phyloP scores from a whole-genome alignment of 2,329 filamentous ascomycete genomes.

The Akanthomyces muscarius region DNA sequence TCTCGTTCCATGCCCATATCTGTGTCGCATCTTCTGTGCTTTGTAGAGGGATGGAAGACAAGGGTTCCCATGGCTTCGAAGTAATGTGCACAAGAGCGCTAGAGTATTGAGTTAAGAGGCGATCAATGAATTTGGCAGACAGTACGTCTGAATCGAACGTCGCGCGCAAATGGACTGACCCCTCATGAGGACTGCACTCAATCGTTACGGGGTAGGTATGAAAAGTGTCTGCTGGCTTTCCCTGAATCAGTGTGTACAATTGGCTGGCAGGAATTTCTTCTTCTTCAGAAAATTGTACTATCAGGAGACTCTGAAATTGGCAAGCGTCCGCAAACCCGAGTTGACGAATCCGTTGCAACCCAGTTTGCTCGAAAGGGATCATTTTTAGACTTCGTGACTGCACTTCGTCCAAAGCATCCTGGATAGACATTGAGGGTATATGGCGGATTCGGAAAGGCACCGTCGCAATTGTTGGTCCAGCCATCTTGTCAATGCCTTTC shows the following conservation, averaged over 20 bases:
- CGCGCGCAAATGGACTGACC: neutral
- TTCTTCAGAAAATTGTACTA: neutral
- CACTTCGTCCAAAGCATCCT: slow-evolving; percentile 1
- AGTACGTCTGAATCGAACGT: neutral
- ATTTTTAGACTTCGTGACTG: slow-evolving; percentile 10
- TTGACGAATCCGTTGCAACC: slow-evolving; percentile 51
- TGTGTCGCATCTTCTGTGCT: neutral
- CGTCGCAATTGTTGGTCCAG: slow-evolving; percentile 27
- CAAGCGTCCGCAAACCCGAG: slow-evolving; percentile 50
- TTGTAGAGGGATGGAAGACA: neutral
- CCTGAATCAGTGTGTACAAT: neutral
- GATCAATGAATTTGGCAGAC: neutral
- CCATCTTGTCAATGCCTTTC: slow-evolving; percentile 11
- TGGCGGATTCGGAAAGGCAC: slow-evolving; percentile 16
- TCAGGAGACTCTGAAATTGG: slow-evolving; percentile 39
- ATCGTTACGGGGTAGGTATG: neutral
- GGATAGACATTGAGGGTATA: neutral
- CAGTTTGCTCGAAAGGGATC: slow-evolving; percentile 47
- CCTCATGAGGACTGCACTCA: neutral
- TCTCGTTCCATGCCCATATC: slow-evolving; percentile 1
- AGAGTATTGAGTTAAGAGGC: neutral
- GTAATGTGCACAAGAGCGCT: neutral
- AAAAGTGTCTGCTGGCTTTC: neutral
- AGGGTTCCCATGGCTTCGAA: neutral
- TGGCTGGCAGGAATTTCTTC: neutral